Evolutionary conservation across 306 rosid species (phyloP).

Genomic region (Alnus glutinosa): DNA sequence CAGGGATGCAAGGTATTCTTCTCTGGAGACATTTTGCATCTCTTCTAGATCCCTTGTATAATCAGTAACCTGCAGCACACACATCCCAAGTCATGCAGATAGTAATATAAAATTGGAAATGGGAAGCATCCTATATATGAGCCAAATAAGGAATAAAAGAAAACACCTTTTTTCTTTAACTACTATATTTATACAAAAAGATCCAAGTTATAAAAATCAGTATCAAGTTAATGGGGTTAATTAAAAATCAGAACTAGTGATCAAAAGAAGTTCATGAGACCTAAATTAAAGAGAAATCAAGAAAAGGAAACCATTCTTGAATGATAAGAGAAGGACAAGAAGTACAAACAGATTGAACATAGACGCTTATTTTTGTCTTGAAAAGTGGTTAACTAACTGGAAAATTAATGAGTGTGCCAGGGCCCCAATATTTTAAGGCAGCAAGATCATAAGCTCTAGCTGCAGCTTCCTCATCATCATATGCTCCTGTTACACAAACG

Average conservation of each 20-base stretch:
- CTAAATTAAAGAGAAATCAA: not conserved
- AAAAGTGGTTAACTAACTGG: conserved; percentile 62
- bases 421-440: conserved; percentile 98
- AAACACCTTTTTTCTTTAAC: not conserved
- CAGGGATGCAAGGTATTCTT: conserved; percentile 95
- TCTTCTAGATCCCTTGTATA: conserved; percentile 97
- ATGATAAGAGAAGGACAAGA: not conserved
- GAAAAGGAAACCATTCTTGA: not conserved
- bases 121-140: not conserved
- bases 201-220: not conserved
- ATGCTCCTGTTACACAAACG: conserved; percentile 62
- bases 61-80: conserved; percentile 80
- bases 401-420: conserved; percentile 95
- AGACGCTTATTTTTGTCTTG: not conserved
- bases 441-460: conserved; percentile 99
- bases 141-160: not conserved
- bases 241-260: not conserved
- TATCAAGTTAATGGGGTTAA: not conserved
- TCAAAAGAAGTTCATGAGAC: not conserved
- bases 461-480: conserved; percentile 99
- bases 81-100: conserved; percentile 25
- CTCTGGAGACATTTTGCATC: conserved; percentile 93
- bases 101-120: not conserved
- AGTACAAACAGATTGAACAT: not conserved
- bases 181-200: not conserved